Evolutionary conservation across 306 rosid species (phyloP), one percentile per base, ranked within the genome.

Genomic region (Prunus mira): DNA sequence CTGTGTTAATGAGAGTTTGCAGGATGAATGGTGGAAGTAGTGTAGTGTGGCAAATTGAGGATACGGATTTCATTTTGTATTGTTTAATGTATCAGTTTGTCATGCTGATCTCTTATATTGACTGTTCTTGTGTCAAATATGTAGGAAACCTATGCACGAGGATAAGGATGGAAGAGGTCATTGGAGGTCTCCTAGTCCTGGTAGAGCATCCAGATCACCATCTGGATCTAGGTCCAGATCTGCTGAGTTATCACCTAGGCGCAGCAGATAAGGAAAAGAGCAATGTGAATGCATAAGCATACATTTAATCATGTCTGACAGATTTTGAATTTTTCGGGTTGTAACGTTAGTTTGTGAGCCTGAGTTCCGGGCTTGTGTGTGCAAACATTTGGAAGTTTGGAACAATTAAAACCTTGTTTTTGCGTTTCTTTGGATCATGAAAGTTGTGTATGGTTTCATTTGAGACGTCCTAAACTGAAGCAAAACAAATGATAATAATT

Each of bases 161-260:
- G 60, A 87, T 28, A 96, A 87, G 82, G 96, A 86, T 58, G 82
- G 77, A 52, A 87, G 86, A 28, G 88, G 81, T 61, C 86, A 85
- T 73, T 91, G 97, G 98, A 86, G 91, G 84, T 83, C 93, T 18
- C 87, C 84, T 2, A 82, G 81, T 17, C 87, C 83, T 3, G 83
- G 80, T 62, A 86, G 91, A 81, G 84, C 73, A 67, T 95, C 96
- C 25, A 84, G 94, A 64, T 92, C 97, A n/a, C 98, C 97, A 45
- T 69, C 86, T n/a, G 89, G 97, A 45, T 90, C 98, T 28, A 87
- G 96, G 78, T 90, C 91, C 77, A 85, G 96, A 66, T 90, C 96
- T 61, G 81, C 88, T 2, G 96, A 90, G 49, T 68, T 84, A 69
- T 93, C 94, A 19, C 98, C 97, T 28, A 80, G 91, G 67, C 96